Percentiles rank a stretch among this genome's conserved stretches.
phyloP scores from a whole-genome alignment of 176 grass and related monocot species.

The Phragmites australis region DNA sequence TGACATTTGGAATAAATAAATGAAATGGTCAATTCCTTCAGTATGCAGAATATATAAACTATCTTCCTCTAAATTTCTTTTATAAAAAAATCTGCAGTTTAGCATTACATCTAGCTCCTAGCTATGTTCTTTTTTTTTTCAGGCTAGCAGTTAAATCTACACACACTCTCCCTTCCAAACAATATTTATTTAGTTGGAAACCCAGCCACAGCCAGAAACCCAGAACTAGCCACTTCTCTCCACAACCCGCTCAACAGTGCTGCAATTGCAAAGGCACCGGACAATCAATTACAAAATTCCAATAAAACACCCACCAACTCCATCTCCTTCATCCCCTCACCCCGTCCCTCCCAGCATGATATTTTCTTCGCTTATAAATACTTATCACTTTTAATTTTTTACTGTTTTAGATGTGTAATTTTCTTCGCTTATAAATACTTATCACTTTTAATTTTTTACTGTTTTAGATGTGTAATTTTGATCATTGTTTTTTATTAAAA shows the following conservation, averaged over 20 bases:
- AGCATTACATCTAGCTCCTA: neutral
- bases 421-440: no score
- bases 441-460: no score
- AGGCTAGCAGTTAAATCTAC: no score
- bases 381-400: no score
- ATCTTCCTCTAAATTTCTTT: neutral
- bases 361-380: no score
- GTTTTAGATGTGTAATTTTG: no score
- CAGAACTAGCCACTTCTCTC: neutral
- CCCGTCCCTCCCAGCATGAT: conserved; percentile 25
- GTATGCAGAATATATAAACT: neutral
- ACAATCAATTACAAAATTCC: neutral
- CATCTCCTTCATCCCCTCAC: conserved; percentile 17
- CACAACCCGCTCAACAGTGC: neutral
- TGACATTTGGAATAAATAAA: neutral
- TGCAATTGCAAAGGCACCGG: neutral
- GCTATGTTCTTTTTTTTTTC: neutral
- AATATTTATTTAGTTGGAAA: neutral
- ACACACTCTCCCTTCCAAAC: no score
- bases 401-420: no score
- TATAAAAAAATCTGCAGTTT: neutral
- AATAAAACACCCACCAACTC: conserved; percentile 50
- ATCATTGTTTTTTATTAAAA: no score
- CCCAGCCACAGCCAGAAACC: neutral
- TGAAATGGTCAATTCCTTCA: neutral